Base-by-base conservation (phyloP, 1,284 basidiomycete genomes). In the Pseudozyma tsukubaensis region DNA sequence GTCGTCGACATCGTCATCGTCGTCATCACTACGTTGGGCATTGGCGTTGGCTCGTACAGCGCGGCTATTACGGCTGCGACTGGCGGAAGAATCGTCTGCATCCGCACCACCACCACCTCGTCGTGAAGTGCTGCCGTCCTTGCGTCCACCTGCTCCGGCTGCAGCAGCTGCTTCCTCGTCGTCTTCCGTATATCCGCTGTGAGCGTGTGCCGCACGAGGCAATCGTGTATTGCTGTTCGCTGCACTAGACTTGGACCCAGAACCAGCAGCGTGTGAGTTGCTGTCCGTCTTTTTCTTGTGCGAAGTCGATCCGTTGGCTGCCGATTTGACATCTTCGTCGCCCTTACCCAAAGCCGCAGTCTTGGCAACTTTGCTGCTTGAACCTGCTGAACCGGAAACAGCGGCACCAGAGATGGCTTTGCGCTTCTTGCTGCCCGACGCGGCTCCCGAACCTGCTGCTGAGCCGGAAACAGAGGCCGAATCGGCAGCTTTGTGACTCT, bases 311-410 rank as follows among this genome's bases (percentile, higher is more conserved):
- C 60, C 59, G 59, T 73, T 67, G 54, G 67, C 56, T 9, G 72
- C 67, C 4, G 70, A 39, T 51, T 67, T 70, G 67, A 64, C 76
- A 37, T 72, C 72, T n/a, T 76, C 76, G 42, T 71, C 72, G 29
- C 54, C 64, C 24, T 59, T 72, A 45, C 69, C 64, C 2, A 60
- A 37, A 5, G 48, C 53, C 1, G 64, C 54, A 7, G 72, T 70
- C 53, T 65, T 60, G 12, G 66, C 67, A 11, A 70, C 66, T 40
- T 75, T 75, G 52, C 49, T 29, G 36, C 56, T 59, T 13, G 48
- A 42, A 12, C 50, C 35, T 16, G 67, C 44, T 1, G 51, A 45
- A 10, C 54, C 59, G n/a, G 37, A 42, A 36, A 60, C 42, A 13
- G 63, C 55, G 11, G 66, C 63, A 21, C 54, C 58, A 24, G 68